Evolutionary conservation across 352 stramenopile species (phyloP), one percentile per base, ranked within the genome.

Genomic region (Globisporangium splendens): DNA sequence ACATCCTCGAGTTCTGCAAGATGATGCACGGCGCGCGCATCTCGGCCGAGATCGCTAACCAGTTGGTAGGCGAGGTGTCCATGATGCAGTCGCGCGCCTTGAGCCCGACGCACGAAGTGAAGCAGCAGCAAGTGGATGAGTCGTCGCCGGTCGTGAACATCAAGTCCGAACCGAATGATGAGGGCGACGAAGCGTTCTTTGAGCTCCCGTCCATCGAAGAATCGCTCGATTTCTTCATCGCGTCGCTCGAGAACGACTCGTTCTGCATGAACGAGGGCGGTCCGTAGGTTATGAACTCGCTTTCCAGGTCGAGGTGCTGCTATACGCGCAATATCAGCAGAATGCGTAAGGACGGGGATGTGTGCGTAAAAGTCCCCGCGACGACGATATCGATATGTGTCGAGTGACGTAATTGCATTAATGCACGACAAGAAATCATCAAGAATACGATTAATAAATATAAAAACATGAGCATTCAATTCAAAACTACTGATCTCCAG

Each of bases 201-300:
- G 64, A 79, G 20, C 67, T 86, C 38, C 74, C 74, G 15, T 66
- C 69, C 17, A 54, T 82, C n/a, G 74, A 78, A 55, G 74, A 84
- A 43, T 75, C 72, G 15, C 70, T 84, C 24, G 72, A 84, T 50
- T 84, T 84, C 44, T 69, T 82, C n/a, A 84, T 84, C 42, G 63
- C 51, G 13, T 57, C 73, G 31, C 71, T 83, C 50, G 71, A 83
- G 24, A 31, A 54, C 49, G 49, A 54, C 49, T 31, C n/a, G 28
- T 35, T 35, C 28, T 35, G 28, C 28, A 35, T 35, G 28, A 35
- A 35, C 28, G 28, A 35, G 28, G 28, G 28, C 28, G 28, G 28
- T 35, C 28, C 28, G 28, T 35, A 35, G 7, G 28, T 10, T 35
- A 35, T 35, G 28, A 35, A 35, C 28, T 35, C 28, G 28, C 28